Base-by-base conservation (phyloP, 129 eudicot genomes). In the Lactuca sativa region DNA sequence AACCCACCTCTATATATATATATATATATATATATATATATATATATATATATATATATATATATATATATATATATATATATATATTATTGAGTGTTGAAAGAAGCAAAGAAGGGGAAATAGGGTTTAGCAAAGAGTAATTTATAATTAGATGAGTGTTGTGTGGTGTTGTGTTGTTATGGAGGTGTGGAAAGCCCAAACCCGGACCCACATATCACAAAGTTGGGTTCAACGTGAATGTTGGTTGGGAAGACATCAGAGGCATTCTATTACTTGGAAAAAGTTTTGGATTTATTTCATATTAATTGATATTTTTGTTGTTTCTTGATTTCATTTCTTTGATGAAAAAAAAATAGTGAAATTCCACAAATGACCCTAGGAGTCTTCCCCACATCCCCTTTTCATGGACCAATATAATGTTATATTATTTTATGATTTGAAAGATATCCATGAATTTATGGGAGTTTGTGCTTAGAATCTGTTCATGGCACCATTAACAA, bases 191-290 rank as follows among this genome's bases (percentile, higher is more conserved):
- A 83, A 70, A 77, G 74, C 84, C 82, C 79, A 83, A 63, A 72
- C 79, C 67, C 80, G 64, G 76, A 84, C 71, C 84, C 69, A 56
- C 72, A 74, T 81, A 68, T 36, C 64, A 62, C 62, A 78, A 78
- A 85, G 81, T 87, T 79, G 82, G 82, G 86, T 72, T 89, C 90
- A 82, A 89, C 87, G 90, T 89, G 98, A 90, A 93, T 93, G 98
- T 93, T 93, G 87, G 98, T 89, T 93, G 84, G 88, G 81, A 67
- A 59, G 74, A 89, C 87, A 85, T 92, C 79, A 25, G 30, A 25
- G 30, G 30, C 96, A 91, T 90, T 80, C 56, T 86, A 77, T 83
- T 67, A 76, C 88, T 61, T 77, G 75, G 67, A 82, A 69, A 67
- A 69, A 16, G 51, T 53, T 61, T 69, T 64, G 70, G 57, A 69